Conservation (phyloP, 1,284 basidiomycete species). For the Phylloporus sp. region DNA sequence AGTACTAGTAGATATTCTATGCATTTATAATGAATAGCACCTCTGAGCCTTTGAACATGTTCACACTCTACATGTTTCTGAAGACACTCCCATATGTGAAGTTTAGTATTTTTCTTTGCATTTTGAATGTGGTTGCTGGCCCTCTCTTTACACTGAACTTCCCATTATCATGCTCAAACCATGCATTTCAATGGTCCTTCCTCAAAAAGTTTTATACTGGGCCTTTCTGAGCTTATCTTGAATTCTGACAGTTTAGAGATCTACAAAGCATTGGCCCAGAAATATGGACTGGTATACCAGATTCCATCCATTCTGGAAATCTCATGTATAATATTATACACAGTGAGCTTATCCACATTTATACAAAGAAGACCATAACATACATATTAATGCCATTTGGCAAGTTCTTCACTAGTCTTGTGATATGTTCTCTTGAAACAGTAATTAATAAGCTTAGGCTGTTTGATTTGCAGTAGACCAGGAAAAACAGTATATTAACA, state of each 20-base stretch:
- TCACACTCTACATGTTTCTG: conserved; percentile 7
- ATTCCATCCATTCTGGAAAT: conserved; percentile 49
- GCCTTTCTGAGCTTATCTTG: conserved; percentile 35
- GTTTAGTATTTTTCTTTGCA: background rate
- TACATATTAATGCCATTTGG: conserved; percentile 48
- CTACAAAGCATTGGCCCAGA: conserved; percentile 47
- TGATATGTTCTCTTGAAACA: conserved; percentile 42
- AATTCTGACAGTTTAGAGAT: conserved; percentile 34
- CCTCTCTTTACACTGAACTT: conserved; percentile 25
- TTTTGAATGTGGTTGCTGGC: conserved; percentile 10
- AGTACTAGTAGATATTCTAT: too few relatives aligned
- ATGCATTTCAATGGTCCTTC: conserved; percentile 41
- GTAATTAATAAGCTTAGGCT: too few relatives aligned
- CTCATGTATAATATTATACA: conserved; percentile 46
- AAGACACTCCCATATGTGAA: conserved; percentile 6
- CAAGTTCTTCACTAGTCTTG: conserved; percentile 45
- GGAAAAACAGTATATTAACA: conserved; percentile 15
- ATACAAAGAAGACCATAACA: conserved; percentile 51
- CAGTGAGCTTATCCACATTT: conserved; percentile 43
- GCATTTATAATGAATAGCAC: too few relatives aligned
- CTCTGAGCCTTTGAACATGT: too few relatives aligned
- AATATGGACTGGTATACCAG: conserved; percentile 53
- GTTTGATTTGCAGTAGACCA: conserved; percentile 7
- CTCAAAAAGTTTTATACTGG: conserved; percentile 42
- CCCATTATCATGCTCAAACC: conserved; percentile 13